Conservation (phyloP, 768 basidiomycete genomes). For the Xerocomellus dryophilus region DNA sequence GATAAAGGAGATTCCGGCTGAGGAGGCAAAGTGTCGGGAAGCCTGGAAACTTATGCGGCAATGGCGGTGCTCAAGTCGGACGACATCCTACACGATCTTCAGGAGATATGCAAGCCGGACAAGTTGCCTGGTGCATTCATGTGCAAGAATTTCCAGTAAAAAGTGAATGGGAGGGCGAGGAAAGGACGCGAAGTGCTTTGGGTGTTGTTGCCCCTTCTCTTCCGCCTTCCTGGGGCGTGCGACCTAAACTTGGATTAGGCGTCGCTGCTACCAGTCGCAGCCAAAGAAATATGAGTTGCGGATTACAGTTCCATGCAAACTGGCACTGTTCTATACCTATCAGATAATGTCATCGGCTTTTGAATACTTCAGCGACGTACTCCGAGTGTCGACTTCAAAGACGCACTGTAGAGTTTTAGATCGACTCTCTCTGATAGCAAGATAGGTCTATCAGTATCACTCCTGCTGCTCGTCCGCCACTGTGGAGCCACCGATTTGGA, state of each 20-base stretch:
- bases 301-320: too few relatives aligned
- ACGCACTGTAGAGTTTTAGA: too few relatives aligned
- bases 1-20: background rate
- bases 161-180: background rate
- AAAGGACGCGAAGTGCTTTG: background rate
- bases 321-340: too few relatives aligned
- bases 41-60: background rate
- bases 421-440: too few relatives aligned
- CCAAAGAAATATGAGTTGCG: too few relatives aligned
- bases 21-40: background rate
- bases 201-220: background rate
- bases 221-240: background rate
- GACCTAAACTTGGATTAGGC: background rate
- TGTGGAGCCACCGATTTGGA: too few relatives aligned
- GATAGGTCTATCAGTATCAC: too few relatives aligned
- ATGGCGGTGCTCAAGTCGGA: background rate
- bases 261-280: too few relatives aligned
- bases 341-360: too few relatives aligned
- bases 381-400: too few relatives aligned
- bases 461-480: too few relatives aligned
- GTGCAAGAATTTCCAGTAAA: background rate
- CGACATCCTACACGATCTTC: background rate
- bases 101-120: background rate
- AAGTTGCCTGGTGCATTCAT: background rate
- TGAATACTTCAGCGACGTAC: too few relatives aligned